A percentile compares a stretch with the other conserved stretches of the same genome.
Conservation (phyloP, 257 asterid genomes). For the Thymus quinquecostatus region DNA sequence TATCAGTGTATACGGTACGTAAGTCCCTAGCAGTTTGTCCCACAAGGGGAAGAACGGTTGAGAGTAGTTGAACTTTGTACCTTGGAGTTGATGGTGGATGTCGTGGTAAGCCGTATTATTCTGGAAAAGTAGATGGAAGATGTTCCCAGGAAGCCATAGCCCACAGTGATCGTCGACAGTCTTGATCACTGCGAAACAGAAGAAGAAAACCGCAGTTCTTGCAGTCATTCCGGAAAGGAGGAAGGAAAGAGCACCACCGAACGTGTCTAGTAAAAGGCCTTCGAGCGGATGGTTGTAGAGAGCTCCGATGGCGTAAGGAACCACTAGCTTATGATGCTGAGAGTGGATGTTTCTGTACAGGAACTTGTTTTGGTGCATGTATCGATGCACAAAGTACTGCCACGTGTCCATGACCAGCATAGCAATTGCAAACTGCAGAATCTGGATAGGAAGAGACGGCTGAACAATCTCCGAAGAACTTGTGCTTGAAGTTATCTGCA, state of each 20-base stretch:
- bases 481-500: conserved; percentile 69
- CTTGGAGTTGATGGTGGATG: conserved; percentile 88
- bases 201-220: conserved; percentile 76
- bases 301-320: conserved; percentile 86
- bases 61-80: conserved; percentile 80
- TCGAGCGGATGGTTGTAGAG: conserved; percentile 88
- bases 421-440: conserved; percentile 61
- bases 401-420: conserved; percentile 94
- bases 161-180: conserved; percentile 93
- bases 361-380: conserved; percentile 91
- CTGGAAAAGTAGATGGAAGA: conserved; percentile 75
- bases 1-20: conserved; percentile 62
- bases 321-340: conserved; percentile 77
- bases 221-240: conserved; percentile 88
- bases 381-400: conserved; percentile 96
- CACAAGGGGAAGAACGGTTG: conserved; percentile 87
- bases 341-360: conserved; percentile 82
- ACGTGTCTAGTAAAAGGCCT: conserved; percentile 83
- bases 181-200: conserved; percentile 82
- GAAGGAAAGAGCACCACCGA: conserved; percentile 88
- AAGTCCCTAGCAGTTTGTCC: conserved; percentile 89
- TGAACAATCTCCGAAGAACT: conserved; percentile 51
- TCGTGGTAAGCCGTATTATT: conserved; percentile 89
- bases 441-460: conserved; percentile 61
- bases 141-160: conserved; percentile 83